Conservation (phyloP, 257 asterid species). For the Penstemon davidsonii region DNA sequence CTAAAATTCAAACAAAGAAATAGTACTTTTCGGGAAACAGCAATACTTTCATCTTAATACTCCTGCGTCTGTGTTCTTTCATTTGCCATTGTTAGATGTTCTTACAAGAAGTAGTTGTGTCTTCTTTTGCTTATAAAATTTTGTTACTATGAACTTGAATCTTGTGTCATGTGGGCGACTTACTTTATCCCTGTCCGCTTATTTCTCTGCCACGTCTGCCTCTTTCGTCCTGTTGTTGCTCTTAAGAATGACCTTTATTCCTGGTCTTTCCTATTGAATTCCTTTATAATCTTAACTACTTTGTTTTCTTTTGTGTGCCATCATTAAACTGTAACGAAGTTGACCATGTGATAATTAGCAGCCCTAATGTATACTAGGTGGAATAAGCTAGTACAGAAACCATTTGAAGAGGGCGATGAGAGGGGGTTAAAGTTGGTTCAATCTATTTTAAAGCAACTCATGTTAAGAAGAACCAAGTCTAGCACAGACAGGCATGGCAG, state of each 20-base stretch:
- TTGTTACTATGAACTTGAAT: conserved; percentile 8
- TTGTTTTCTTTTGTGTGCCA: conserved; percentile 2
- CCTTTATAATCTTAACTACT: background rate
- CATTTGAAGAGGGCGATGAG: conserved; percentile 96
- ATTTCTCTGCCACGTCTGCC: conserved; percentile 5
- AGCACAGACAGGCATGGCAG: conserved; percentile 92
- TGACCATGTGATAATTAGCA: conserved; percentile 22
- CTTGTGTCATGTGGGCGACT: conserved; percentile 1
- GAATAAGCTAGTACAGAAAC: conserved; percentile 93
- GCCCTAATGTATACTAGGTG: conserved; percentile 56
- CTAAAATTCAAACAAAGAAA: background rate
- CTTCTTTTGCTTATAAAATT: conserved; percentile 10
- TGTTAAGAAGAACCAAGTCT: conserved; percentile 93
- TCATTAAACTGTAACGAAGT: conserved; percentile 23
- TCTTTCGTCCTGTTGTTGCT: background rate
- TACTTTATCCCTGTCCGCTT: background rate
- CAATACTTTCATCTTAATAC: background rate
- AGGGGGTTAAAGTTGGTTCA: conserved; percentile 85
- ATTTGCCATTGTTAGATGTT: background rate
- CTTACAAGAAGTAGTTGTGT: conserved; percentile 1
- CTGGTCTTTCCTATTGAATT: conserved; percentile 10
- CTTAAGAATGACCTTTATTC: conserved; percentile 6
- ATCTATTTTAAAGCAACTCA: conserved; percentile 78
- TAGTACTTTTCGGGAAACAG: background rate
- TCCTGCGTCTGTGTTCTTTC: background rate